Base-by-base conservation (phyloP, 331 rosid species). In the Telfairia occidentalis region DNA sequence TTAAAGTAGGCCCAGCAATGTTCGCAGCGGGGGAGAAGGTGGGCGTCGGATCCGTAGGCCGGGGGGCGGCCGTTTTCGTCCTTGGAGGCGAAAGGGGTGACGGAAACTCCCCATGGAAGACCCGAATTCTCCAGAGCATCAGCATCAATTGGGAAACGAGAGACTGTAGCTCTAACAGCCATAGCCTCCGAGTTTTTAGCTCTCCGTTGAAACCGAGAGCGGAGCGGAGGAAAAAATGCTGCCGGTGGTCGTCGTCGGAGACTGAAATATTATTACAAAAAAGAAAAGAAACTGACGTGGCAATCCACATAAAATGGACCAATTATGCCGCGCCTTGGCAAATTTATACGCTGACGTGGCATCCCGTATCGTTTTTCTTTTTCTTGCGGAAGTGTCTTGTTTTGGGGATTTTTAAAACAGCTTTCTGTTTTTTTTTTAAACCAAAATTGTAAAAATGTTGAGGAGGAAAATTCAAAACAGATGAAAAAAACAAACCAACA, bases 1-100 rank as follows among this genome's bases (percentile, higher is more conserved):
- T 90, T 94, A 89, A 94, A 94, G 84, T 91, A 94, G 6, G 92
- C 92, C 86, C 89, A 94, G 85, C 98, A 94, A n/a, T 90, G 92
- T 84, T 94, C 97, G 73, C 96, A 94, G 28, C 98, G 87, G 3
- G 97, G 96, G 78, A 94, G 72, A 5, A 83, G 79, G 37, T 91
- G 69, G 4, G 89, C 92, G 58, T 83, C 85, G 81, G 91, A 88
- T 78, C 98, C 97, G 76, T 89, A 94, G 5, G 35, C 82, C 16
- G 98, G 96, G 40, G 89, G 7, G 1, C 83, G 86, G 42, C 82
- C 87, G 69, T 80, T 83, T 82, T 94, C 97, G 78, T 94, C 90
- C 72, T 61, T 75, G 79, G 88, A 79, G 15, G 96, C 85, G 85
- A 91, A 90, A 0, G 97, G 98, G 34, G 90, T 79, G 77, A 91